These are phyloP conservation scores for Kwoniella newhampshirensis DNA, from an alignment of 768 basidiomycete genomes.

Conservation along the genomic window DNA sequence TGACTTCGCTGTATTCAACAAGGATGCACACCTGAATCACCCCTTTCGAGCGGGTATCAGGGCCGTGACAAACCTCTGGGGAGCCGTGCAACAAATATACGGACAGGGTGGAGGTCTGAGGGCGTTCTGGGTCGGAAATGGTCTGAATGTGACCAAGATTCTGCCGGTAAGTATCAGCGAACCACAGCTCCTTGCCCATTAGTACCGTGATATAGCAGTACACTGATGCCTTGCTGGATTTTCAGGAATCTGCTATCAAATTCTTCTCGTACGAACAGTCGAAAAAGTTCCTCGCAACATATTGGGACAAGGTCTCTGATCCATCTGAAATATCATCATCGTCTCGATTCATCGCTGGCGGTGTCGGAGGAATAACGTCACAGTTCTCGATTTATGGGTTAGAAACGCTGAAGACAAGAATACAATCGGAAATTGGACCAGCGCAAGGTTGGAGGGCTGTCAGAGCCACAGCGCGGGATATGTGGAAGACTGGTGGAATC, in stretches of 20 bases:
- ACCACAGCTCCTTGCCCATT: background rate
- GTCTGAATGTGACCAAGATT: constrained; percentile 87
- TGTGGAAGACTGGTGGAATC: constrained; percentile 77
- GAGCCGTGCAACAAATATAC: constrained; percentile 78
- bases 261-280: constrained; percentile 93
- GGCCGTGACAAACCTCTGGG: constrained; percentile 60
- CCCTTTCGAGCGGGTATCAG: constrained; percentile 29
- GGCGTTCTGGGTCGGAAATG: constrained; percentile 95
- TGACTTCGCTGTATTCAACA: constrained; percentile 18
- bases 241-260: constrained; percentile 89
- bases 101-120: constrained; percentile 75
- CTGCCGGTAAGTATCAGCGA: constrained; percentile 62
- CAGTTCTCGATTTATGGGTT: constrained; percentile 78
- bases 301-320: constrained; percentile 89
- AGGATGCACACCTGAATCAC: constrained; percentile 19
- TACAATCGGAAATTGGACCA: constrained; percentile 79
- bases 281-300: constrained; percentile 88
- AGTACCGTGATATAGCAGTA: background rate
- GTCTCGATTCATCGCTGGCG: constrained; percentile 92
- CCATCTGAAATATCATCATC: constrained; percentile 81
- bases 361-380: constrained; percentile 82
- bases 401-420: constrained; percentile 97
- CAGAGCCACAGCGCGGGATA: constrained; percentile 63
- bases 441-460: constrained; percentile 55
- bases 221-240: constrained; percentile 1